Evolutionary conservation across 1,284 basidiomycete species (phyloP).

Genomic region (Ustilago lituana): DNA sequence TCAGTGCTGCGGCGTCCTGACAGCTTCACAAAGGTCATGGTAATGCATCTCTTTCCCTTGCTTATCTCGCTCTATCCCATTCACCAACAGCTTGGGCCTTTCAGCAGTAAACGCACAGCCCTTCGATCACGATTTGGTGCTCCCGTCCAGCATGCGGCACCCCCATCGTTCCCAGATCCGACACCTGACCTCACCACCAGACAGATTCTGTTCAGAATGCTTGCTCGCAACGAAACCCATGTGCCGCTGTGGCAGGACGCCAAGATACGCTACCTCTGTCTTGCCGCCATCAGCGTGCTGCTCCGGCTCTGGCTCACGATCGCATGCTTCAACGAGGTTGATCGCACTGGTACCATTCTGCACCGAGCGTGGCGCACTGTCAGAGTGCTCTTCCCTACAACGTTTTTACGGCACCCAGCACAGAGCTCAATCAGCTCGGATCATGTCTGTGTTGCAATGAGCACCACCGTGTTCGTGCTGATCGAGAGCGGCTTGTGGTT

Average conservation of each 20-base stretch:
- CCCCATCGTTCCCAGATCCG: background rate
- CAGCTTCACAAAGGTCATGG: constrained; percentile 73
- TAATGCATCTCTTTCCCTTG: constrained; percentile 75
- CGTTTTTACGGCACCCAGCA: constrained; percentile 43
- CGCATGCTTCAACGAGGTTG: constrained; percentile 9
- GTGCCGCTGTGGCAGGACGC: constrained; percentile 14
- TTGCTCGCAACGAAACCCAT: constrained; percentile 8
- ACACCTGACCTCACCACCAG: background rate
- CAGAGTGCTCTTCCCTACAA: constrained; percentile 25
- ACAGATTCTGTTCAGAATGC: constrained; percentile 11
- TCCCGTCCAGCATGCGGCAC: background rate
- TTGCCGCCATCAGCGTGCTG: constrained; percentile 20
- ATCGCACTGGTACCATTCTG: background rate
- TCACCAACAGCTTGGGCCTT: constrained; percentile 5
- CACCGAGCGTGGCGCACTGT: constrained; percentile 13
- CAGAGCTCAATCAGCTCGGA: constrained; percentile 50
- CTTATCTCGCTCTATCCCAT: constrained; percentile 70
- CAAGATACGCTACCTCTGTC: constrained; percentile 25
- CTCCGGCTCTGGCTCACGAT: constrained; percentile 26
- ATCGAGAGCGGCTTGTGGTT: constrained; percentile 46
- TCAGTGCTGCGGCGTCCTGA: constrained; percentile 72
- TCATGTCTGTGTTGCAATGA: constrained; percentile 37
- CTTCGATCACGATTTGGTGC: background rate
- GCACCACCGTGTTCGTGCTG: constrained; percentile 26
- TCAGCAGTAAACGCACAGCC: background rate